Conservation (phyloP, 2,329 filamentous ascomycete species). For the Diaporthe aspalathi region DNA sequence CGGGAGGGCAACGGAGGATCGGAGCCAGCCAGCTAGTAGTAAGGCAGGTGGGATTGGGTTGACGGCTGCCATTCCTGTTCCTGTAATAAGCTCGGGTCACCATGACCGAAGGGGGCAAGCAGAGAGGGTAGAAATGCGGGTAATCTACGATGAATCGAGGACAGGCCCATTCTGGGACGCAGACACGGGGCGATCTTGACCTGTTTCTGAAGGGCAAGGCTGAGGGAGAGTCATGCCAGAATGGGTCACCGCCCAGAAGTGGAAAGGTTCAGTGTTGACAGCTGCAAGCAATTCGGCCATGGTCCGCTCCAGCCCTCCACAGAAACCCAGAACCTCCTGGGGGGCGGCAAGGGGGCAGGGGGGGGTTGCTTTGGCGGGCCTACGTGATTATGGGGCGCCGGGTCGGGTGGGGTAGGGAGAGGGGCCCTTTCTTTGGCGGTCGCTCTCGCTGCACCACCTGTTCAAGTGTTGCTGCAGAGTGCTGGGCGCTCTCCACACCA, state of each 20-base stretch:
- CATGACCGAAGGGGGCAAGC: conserved; percentile 21
- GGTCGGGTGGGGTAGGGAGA: no score
- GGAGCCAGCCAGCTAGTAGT: not conserved
- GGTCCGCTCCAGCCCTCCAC: conserved; percentile 23
- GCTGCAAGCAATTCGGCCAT: conserved; percentile 33
- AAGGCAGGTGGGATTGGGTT: conserved; percentile 15
- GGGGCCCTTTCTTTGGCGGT: not conserved
- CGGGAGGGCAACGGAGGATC: not conserved
- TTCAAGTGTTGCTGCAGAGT: not conserved
- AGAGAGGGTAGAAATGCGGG: conserved; percentile 29
- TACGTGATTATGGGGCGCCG: not conserved
- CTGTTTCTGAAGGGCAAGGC: conserved; percentile 34
- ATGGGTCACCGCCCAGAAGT: conserved; percentile 26
- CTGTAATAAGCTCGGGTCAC: conserved; percentile 27
- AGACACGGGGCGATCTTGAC: conserved; percentile 32
- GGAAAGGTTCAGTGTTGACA: conserved; percentile 27
- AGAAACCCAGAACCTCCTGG: not conserved
- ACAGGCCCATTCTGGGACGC: conserved; percentile 31
- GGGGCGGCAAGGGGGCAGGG: no score
- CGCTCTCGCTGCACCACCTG: conserved; percentile 26
- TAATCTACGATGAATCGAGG: conserved; percentile 32
- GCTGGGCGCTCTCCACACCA: conserved; percentile 12
- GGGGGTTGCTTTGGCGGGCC: conserved; percentile 9
- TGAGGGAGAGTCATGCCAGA: conserved; percentile 27
- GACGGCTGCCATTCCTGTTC: conserved; percentile 38